Percentiles rank a stretch among this genome's conserved stretches.
These are phyloP conservation scores for Coleophoma eucalyptorum DNA, from an alignment of 2,329 filamentous ascomycete species.

Conservation along the genomic window DNA sequence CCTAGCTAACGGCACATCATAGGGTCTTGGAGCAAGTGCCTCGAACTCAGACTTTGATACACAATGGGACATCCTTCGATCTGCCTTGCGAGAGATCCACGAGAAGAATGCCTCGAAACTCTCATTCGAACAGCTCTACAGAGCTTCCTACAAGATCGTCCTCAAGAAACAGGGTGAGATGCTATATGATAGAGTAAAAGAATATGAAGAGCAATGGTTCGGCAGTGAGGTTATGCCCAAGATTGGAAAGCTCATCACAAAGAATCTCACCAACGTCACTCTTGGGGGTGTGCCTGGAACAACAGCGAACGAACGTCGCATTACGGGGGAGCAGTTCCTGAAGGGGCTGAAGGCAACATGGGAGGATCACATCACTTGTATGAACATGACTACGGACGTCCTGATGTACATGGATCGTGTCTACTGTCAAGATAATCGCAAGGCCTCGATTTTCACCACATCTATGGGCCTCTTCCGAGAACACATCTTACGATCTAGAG, in stretches of 20 bases:
- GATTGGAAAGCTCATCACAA: slow-evolving; percentile 69
- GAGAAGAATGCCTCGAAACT: slow-evolving; percentile 84
- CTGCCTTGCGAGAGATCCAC: slow-evolving; percentile 84
- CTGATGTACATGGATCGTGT: slow-evolving; percentile 97
- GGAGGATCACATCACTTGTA: slow-evolving; percentile 86
- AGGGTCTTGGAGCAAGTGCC: slow-evolving; percentile 50
- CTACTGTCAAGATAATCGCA: slow-evolving; percentile 68
- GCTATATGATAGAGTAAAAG: slow-evolving; percentile 76
- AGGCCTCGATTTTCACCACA: slow-evolving; percentile 76
- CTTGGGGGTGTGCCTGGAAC: slow-evolving; percentile 50
- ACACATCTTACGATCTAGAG: slow-evolving; percentile 65
- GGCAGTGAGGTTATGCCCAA: slow-evolving; percentile 65
- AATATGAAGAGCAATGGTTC: slow-evolving; percentile 82
- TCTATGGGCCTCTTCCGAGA: slow-evolving; percentile 88
- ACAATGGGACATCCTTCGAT: slow-evolving; percentile 73
- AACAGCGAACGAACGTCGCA: slow-evolving; percentile 73
- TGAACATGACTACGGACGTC: slow-evolving; percentile 96
- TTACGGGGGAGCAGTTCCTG: slow-evolving; percentile 80
- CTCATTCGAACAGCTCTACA: slow-evolving; percentile 94
- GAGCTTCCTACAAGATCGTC: slow-evolving; percentile 90
- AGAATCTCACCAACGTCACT: slow-evolving; percentile 58
- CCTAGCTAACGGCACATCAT: not conserved
- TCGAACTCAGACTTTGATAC: slow-evolving; percentile 78
- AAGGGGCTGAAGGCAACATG: slow-evolving; percentile 72
- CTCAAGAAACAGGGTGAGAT: slow-evolving; percentile 79